Conservation (phyloP, 73 alveolate species). For the Paramecium octaurelia region DNA sequence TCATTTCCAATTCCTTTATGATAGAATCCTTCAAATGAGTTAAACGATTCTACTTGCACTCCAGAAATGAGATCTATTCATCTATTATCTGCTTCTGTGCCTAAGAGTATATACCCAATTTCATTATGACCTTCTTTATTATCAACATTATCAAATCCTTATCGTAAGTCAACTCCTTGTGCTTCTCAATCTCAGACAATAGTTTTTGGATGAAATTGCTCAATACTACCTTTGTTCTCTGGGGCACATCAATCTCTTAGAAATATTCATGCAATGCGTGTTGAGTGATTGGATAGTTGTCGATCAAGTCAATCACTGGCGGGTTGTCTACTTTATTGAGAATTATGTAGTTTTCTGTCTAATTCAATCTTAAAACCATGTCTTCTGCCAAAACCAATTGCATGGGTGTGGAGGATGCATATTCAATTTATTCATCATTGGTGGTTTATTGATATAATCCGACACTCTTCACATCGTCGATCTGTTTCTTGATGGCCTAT, state of each 20-base stretch:
- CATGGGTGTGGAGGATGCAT: conserved; percentile 54
- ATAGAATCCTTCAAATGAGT: background rate
- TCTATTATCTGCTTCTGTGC: background rate
- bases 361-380: conserved; percentile 23
- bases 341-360: conserved; percentile 27
- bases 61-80: background rate
- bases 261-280: conserved; percentile 40
- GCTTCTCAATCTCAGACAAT: background rate
- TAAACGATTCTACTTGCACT: background rate
- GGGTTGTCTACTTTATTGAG: conserved; percentile 43
- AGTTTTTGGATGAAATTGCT: background rate
- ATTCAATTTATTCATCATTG: background rate
- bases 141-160: background rate
- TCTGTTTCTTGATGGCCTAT: background rate
- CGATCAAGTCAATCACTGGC: conserved; percentile 31
- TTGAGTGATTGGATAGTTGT: conserved; percentile 24
- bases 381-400: conserved; percentile 35
- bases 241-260: conserved; percentile 35
- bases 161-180: conserved; percentile 15
- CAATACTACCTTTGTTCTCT: conserved; percentile 29
- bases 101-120: background rate
- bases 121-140: background rate
- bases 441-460: background rate
- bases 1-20: conserved; percentile 23
- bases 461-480: background rate